These are phyloP conservation scores for Castanospermum australe DNA, from an alignment of 306 rosid species.

Conservation along the genomic window DNA sequence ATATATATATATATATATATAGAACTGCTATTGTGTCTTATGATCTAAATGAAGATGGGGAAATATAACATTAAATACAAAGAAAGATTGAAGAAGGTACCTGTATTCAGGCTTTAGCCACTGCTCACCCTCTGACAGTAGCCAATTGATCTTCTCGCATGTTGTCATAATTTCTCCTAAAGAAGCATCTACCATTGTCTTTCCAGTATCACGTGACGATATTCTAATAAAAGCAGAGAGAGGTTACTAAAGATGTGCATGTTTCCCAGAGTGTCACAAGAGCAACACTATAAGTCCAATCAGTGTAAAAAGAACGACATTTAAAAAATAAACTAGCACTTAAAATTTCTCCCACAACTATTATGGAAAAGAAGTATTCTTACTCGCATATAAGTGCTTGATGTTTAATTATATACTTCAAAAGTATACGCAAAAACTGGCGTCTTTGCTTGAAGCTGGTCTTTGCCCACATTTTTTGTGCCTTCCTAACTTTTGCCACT, in stretches of 20 bases:
- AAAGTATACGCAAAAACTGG: constrained; percentile 74
- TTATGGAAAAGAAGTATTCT: constrained; percentile 28
- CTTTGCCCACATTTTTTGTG: constrained; percentile 83
- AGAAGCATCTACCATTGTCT: constrained; percentile 92
- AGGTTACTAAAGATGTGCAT: neutral
- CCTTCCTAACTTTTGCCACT: constrained; percentile 74
- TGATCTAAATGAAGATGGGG: constrained; percentile 1
- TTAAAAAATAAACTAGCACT: neutral
- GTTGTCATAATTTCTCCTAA: constrained; percentile 94
- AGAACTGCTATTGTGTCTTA: neutral
- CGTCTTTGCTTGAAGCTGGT: constrained; percentile 95
- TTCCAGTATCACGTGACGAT: constrained; percentile 94
- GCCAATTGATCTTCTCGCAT: constrained; percentile 96
- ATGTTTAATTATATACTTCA: constrained; percentile 80
- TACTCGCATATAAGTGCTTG: constrained; percentile 96
- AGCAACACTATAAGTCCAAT: neutral
- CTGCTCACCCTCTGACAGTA: constrained; percentile 86
- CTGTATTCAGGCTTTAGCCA: constrained; percentile 92
- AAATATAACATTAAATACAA: neutral
- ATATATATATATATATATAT: neutral
- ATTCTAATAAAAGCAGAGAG: constrained; percentile 45
- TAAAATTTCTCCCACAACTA: neutral
- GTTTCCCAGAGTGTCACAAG: neutral
- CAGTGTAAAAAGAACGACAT: neutral
- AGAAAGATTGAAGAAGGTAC: constrained; percentile 40